Percentiles rank a stretch among this genome's conserved stretches.
These are phyloP conservation scores for Podila verticillata DNA, from an alignment of 192 early-diverging fungal species.

Conservation along the genomic window DNA sequence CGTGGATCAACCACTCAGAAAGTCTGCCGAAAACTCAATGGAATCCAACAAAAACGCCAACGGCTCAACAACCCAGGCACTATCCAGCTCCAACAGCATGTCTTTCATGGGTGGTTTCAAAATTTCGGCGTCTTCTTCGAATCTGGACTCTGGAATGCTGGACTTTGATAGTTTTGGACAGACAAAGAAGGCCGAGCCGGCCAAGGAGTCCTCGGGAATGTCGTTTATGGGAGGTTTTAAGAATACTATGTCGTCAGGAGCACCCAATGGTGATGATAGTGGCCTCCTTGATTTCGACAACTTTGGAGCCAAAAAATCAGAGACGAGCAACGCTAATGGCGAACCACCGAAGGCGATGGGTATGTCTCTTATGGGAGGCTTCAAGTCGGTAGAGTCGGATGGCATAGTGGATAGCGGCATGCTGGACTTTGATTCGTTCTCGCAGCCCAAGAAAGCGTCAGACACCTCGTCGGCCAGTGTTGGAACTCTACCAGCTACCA, in stretches of 20 bases:
- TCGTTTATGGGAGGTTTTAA: conserved; percentile 9
- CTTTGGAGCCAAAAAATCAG: conserved; percentile 7
- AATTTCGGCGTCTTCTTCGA: neutral
- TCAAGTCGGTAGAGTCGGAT: neutral
- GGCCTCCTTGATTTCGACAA: neutral
- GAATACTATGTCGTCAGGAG: neutral
- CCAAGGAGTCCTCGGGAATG: neutral
- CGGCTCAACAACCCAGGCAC: neutral
- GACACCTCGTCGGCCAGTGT: neutral
- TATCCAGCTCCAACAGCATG: conserved; percentile 9
- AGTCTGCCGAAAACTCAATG: neutral
- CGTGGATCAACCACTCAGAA: conserved; percentile 5
- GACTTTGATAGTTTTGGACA: conserved; percentile 30
- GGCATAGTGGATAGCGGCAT: conserved; percentile 17
- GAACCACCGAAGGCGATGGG: neutral
- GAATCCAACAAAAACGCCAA: neutral
- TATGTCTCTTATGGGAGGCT: conserved; percentile 31
- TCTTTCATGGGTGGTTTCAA: conserved; percentile 21
- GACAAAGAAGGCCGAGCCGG: neutral
- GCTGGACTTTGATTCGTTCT: conserved; percentile 37
- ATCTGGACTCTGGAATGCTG: conserved; percentile 4
- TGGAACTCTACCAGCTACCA: neutral
- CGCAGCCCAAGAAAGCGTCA: conserved; percentile 7
- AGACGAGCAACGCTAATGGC: conserved; percentile 6
- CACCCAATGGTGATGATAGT: neutral